These are phyloP conservation scores for Prototheca cutis DNA, from an alignment of 163 green algal genomes.

Conservation along the genomic window DNA sequence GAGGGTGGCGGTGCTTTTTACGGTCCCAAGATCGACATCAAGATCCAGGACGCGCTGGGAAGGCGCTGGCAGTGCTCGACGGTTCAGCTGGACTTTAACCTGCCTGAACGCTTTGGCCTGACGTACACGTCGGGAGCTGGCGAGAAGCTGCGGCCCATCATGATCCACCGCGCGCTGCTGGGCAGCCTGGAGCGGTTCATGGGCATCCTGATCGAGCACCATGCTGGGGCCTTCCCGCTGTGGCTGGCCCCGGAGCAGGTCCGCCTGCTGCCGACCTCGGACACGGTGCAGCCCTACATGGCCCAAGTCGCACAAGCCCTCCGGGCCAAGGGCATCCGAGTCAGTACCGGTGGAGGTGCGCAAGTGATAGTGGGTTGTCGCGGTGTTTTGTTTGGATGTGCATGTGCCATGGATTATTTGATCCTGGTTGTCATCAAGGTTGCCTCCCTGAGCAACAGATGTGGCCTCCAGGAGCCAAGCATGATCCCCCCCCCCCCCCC, in stretches of 20 bases:
- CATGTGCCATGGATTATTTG: no score
- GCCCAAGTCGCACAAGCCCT: constrained; percentile 51
- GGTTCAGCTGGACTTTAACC: constrained; percentile 98
- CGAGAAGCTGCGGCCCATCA: constrained; percentile 82
- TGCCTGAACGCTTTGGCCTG: constrained; percentile 87
- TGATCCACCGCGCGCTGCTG: constrained; percentile 98
- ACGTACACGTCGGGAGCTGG: constrained; percentile 67
- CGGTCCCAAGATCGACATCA: constrained; percentile 98
- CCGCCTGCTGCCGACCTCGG: constrained; percentile 65
- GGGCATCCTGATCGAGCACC: constrained; percentile 97
- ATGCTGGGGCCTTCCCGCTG: constrained; percentile 87
- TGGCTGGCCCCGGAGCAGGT: constrained; percentile 89
- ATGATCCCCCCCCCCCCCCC: neutral
- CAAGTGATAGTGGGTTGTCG: no score
- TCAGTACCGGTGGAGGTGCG: constrained; percentile 41
- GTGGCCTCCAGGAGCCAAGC: no score
- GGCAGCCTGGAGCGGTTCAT: constrained; percentile 98
- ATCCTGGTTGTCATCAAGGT: no score
- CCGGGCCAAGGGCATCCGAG: constrained; percentile 49
- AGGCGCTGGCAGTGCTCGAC: constrained; percentile 98
- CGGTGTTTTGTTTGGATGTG: no score
- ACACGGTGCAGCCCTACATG: constrained; percentile 56
- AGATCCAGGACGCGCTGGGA: constrained; percentile 92
- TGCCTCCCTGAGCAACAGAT: no score
- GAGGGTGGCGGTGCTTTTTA: constrained; percentile 92